Base-by-base conservation (phyloP, 2,329 filamentous ascomycete species). In the Talaromyces sp. region DNA sequence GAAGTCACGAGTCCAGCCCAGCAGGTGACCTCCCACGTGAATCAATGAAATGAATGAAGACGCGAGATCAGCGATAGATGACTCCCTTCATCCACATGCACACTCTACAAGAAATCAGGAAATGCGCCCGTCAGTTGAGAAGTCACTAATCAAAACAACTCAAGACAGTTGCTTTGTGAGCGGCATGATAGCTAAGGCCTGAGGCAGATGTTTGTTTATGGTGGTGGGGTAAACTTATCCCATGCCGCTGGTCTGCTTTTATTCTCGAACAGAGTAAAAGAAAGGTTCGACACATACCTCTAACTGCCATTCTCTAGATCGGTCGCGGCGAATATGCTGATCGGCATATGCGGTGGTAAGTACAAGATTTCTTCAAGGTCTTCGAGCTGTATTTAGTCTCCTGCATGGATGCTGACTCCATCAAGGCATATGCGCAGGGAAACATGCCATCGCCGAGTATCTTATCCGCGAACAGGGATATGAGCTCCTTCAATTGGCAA, bases 391-490 rank as follows among this genome's bases (percentile, higher is more conserved):
- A 48, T 33, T 50, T 40, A 28, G 10, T 17, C 35, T 53, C 25
- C 15, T 15, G 19, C 46, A 33, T 21, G 3, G 21, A 57, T 41
- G 48, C 45, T 51, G 52, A 66, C 62, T 67, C 59, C 68, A 53
- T 25, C 25, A 68, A 94, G 92, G 89, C 68, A 93, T 97, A 67
- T 97, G 92, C 77, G 87, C 93, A 51, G 94, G 94, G 68, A 97
- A 97, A 78, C 87, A 86, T 70, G 90, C 91, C 9, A 89, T 97
- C 63, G 91, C 91, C 59, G 84, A 89, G 56, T 97, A 96, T 71
- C 84, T 99, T 8, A 84, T 92, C 63, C 83, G 91, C 63, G 84
- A 92, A 63, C 89, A 97, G 73, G 85, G 84, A 61, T 99, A 97
- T 75, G 85, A 83, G 61, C 84, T 84, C 48, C 81, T 97, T 58